phyloP scores from a whole-genome alignment of 495 filamentous ascomycete genomes.

The Penicillium antarcticum region DNA sequence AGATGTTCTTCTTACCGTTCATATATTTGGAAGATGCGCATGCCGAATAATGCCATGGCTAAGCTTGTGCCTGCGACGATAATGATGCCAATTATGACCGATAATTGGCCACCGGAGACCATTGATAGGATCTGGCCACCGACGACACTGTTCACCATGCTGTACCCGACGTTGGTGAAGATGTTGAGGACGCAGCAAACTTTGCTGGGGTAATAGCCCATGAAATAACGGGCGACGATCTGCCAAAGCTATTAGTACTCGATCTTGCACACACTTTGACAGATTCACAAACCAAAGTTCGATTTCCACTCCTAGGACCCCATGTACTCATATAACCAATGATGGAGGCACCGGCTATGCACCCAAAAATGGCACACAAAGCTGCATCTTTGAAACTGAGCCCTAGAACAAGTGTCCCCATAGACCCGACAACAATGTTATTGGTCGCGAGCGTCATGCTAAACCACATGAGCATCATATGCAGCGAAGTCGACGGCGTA shows the following conservation, averaged over 20 bases:
- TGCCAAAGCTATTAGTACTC: constrained; percentile 20
- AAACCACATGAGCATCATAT: constrained; percentile 70
- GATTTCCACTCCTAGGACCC: constrained; percentile 67
- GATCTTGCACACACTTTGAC: not conserved
- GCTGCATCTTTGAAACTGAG: constrained; percentile 65
- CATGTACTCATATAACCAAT: constrained; percentile 74
- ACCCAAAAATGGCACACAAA: constrained; percentile 63
- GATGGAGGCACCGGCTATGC: constrained; percentile 51
- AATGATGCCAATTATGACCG: constrained; percentile 66
- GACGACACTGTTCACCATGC: constrained; percentile 57
- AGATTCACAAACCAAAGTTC: constrained; percentile 56
- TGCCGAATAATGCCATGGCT: constrained; percentile 69
- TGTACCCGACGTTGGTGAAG: constrained; percentile 67
- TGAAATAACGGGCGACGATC: constrained; percentile 68
- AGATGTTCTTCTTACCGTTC: constrained; percentile 41
- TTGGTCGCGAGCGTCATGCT: constrained; percentile 70
- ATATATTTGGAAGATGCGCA: constrained; percentile 69
- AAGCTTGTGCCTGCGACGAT: constrained; percentile 60
- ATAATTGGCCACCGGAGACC: constrained; percentile 55
- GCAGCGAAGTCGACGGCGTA: constrained; percentile 40
- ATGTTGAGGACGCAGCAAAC: constrained; percentile 65
- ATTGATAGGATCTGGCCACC: constrained; percentile 55
- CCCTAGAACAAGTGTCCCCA: constrained; percentile 62
- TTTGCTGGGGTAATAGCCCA: constrained; percentile 77
- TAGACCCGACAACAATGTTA: constrained; percentile 66